These are phyloP conservation scores for Stachybotrys echinatus DNA, from an alignment of 2,329 filamentous ascomycete genomes.

Conservation along the genomic window DNA sequence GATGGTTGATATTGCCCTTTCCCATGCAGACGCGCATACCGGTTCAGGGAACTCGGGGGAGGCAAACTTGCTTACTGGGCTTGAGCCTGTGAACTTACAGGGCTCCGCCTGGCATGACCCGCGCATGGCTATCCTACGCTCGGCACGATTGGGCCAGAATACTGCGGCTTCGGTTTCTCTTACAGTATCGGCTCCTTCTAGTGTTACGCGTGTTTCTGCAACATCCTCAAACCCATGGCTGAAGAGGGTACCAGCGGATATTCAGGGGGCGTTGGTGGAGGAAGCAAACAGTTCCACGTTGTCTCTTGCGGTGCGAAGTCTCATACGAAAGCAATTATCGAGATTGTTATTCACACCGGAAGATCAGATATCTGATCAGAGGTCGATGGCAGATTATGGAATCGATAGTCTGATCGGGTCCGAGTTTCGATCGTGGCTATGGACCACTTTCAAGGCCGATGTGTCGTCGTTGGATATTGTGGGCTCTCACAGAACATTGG, in stretches of 20 bases:
- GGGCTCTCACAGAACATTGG: neutral
- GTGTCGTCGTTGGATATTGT: constrained; percentile 19
- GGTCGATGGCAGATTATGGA: constrained; percentile 23
- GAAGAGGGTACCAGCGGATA: neutral
- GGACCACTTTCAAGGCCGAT: constrained; percentile 21
- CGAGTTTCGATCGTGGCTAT: constrained; percentile 31
- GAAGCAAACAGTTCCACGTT: neutral
- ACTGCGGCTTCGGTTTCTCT: neutral
- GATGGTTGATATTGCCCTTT: constrained; percentile 13
- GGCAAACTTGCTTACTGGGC: constrained; percentile 15
- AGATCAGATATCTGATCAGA: constrained; percentile 16
- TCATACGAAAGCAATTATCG: constrained; percentile 3
- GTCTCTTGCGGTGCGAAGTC: neutral
- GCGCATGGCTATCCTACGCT: neutral
- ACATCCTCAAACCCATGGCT: neutral
- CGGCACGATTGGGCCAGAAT: neutral
- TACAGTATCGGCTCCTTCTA: neutral
- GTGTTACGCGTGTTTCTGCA: neutral
- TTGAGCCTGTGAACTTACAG: constrained; percentile 12
- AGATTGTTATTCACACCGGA: constrained; percentile 13
- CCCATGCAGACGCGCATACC: no score
- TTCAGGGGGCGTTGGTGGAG: neutral
- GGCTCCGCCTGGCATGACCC: constrained; percentile 8
- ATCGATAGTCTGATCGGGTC: constrained; percentile 33
- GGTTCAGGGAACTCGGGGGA: neutral